phyloP scores from a whole-genome alignment of 2,329 filamentous ascomycete genomes.

The Diaporthe sp. region DNA sequence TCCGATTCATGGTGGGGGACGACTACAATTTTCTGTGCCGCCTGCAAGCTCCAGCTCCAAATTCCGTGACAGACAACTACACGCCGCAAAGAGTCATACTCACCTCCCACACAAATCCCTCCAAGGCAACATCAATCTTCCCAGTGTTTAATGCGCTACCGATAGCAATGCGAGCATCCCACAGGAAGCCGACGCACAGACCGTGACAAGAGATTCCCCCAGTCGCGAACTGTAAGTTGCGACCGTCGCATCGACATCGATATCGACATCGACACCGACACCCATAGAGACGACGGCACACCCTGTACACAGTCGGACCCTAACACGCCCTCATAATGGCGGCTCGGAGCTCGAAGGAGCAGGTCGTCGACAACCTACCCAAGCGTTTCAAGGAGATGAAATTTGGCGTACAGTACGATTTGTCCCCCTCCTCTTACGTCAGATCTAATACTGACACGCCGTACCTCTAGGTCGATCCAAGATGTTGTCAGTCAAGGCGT shows the following conservation, averaged over 20 bases:
- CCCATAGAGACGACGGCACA: neutral
- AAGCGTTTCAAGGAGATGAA: conserved; percentile 94
- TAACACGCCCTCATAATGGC: conserved; percentile 38
- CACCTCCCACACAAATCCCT: neutral
- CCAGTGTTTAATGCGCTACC: neutral
- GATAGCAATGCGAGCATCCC: conserved; percentile 31
- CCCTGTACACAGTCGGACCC: neutral
- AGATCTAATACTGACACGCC: conserved; percentile 28
- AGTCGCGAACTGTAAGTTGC: neutral
- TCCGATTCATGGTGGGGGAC: conserved; percentile 28
- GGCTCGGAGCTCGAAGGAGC: conserved; percentile 74
- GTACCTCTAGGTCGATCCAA: conserved; percentile 77
- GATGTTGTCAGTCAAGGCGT: conserved; percentile 97
- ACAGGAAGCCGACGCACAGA: neutral
- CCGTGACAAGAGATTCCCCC: conserved; percentile 17
- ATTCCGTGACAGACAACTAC: conserved; percentile 1
- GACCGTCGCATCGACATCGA: neutral
- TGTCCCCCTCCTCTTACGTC: neutral
- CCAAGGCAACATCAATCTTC: neutral
- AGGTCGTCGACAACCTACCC: conserved; percentile 88
- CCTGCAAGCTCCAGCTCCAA: conserved; percentile 20
- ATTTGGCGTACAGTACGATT: conserved; percentile 86
- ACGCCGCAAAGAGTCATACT: conserved; percentile 33
- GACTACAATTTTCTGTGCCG: conserved; percentile 34
- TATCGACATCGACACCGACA: neutral